Evolutionary conservation across 1,284 basidiomycete genomes (phyloP), one percentile per base, ranked within the genome.

Genomic region (Neotropicomus parvogracilis): DNA sequence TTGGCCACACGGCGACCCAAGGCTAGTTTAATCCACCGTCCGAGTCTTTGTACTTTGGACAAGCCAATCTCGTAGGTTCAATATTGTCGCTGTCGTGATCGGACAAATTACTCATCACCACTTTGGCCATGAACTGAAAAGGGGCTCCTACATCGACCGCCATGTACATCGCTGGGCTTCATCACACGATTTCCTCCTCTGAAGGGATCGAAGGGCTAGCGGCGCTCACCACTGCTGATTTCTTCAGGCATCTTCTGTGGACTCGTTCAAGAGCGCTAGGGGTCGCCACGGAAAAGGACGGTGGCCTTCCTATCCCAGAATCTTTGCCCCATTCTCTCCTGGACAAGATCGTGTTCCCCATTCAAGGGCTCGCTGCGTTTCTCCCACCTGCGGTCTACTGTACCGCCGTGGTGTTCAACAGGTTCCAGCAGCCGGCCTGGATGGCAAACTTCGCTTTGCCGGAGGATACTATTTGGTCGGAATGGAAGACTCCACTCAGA

Each of bases 361-460:
- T 62, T 12, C 68, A 70, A 40, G 58, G 55, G 4, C 13, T 63
- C n/a, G 48, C 63, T 5, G 47, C 47, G 7, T 17, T 59, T 17
- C 38, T 58, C 28, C 55, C 60, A 27, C 60, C 66, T 17, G 40
- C 57, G 3, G 46, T 62, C 9, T 70, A 66, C 44, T 57, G 61
- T 13, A 36, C 40, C 7, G 51, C 56, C 3, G 57, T 70, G 10
- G 36, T 48, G n/a, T 41, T 57, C 21, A 70, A 66, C 45, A 50
- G 56, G 12, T 54, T 70, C 24, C 49, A 56, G 27, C 70, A 70
- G 48, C 68, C 68, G 6, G 37, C 50, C 6, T 71, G 68, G 68
- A 58, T 69, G 55, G 40, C 39, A 6, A 55, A 35, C 39, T 51
- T 62, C 13, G 56, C 57, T 20, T 48, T 70, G 14, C 67, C 65